phyloP scores from a whole-genome alignment of 1,284 basidiomycete species.

The Microbotryomycetes sp. region DNA sequence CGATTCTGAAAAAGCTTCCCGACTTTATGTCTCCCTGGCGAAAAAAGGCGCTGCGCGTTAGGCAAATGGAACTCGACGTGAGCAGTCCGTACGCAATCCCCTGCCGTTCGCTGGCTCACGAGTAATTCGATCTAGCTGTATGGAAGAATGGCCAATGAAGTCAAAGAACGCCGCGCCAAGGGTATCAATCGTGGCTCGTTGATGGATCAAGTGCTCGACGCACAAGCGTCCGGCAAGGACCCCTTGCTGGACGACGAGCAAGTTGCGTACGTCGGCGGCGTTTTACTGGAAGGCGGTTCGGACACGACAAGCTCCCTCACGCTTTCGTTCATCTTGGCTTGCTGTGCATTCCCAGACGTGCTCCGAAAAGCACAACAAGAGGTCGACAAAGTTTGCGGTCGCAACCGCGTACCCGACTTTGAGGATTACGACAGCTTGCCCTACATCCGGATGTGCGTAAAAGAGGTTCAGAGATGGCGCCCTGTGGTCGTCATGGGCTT shows the following conservation, averaged over 20 bases:
- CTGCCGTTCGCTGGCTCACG: slow-evolving; percentile 2
- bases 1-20: slow-evolving; percentile 10
- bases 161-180: background rate
- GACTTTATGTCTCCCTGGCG: slow-evolving; percentile 12
- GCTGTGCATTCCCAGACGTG: slow-evolving; percentile 24
- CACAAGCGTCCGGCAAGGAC: slow-evolving; percentile 1
- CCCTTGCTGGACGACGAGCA: slow-evolving; percentile 14
- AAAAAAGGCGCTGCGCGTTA: slow-evolving; percentile 8
- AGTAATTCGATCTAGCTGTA: background rate
- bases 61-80: slow-evolving; percentile 10
- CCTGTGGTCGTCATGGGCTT: slow-evolving; percentile 26
- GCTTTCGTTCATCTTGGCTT: slow-evolving; percentile 33
- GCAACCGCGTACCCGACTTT: slow-evolving; percentile 31
- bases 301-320: slow-evolving; percentile 10
- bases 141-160: background rate
- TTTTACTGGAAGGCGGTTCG: slow-evolving; percentile 11
- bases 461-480: slow-evolving; percentile 36
- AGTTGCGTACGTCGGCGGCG: slow-evolving; percentile 13
- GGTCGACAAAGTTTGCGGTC: slow-evolving; percentile 30
- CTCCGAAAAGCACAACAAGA: slow-evolving; percentile 29
- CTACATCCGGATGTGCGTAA: slow-evolving; percentile 30
- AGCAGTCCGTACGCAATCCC: background rate
- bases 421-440: slow-evolving; percentile 29
- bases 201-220: slow-evolving; percentile 9
- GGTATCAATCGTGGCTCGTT: slow-evolving; percentile 7